A percentile compares a stretch with the other conserved stretches of the same genome.
These are phyloP conservation scores for Alternaria triticina DNA, from an alignment of 2,329 filamentous ascomycete species.

Conservation along the genomic window DNA sequence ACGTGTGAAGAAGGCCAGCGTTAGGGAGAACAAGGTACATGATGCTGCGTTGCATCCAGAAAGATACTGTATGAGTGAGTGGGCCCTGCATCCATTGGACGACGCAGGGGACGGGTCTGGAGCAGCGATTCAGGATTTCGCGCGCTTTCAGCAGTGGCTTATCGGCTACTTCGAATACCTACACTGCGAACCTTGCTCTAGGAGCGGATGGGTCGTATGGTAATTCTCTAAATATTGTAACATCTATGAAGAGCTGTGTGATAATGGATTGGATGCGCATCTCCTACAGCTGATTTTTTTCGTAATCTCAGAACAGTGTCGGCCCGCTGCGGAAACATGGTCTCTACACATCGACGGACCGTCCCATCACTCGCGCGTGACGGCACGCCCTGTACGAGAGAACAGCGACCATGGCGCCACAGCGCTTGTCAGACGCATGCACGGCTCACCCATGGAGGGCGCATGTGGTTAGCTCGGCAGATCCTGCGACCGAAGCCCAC, in stretches of 20 bases:
- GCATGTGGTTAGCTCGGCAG: slow-evolving; percentile 1
- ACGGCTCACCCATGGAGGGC: slow-evolving; percentile 8
- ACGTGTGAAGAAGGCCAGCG: neutral
- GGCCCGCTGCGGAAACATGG: neutral
- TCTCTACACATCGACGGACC: slow-evolving; percentile 1
- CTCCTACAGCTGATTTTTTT: neutral
- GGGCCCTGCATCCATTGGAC: neutral
- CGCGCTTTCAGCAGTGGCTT: neutral
- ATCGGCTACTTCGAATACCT: neutral
- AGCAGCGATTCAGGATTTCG: neutral
- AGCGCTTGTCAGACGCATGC: slow-evolving; percentile 15
- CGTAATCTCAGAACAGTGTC: neutral
- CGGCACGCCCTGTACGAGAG: neutral
- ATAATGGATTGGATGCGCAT: neutral
- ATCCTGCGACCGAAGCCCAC: slow-evolving; percentile 8
- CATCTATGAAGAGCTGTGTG: neutral
- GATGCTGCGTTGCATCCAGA: neutral
- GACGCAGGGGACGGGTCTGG: neutral
- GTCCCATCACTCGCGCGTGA: neutral
- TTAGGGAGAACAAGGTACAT: neutral
- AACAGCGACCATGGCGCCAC: slow-evolving; percentile 7
- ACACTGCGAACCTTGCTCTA: neutral
- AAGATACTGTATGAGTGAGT: neutral
- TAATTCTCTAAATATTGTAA: neutral
- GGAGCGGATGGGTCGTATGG: neutral